Base-by-base conservation (phyloP, 495 filamentous ascomycete species). In the Staphylotrichum tortipilum region DNA sequence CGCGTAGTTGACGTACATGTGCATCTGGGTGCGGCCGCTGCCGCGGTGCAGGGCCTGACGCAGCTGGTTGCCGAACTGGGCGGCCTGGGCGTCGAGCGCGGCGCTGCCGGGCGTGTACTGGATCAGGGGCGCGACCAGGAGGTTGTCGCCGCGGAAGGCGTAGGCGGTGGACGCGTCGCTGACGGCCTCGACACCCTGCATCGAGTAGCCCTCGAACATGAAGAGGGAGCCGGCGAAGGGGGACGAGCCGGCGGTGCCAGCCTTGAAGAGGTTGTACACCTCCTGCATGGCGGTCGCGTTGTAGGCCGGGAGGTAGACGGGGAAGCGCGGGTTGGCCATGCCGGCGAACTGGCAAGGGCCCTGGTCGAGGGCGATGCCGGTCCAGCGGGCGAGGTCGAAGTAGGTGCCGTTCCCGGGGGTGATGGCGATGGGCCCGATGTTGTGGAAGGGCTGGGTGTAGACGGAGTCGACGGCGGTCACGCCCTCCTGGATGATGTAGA, bases 1-100 rank as follows among this genome's bases (percentile, higher is more conserved):
- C 0, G 80, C 80, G 61, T 84, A 83, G 56, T 83, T 84, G 37
- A 82, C 72, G 49, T 83, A 83, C 0, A 72, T 59, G 26, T 69
- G 61, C 44, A 76, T 40, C 26, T 74, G 53, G 4, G 51, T 28
- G 10, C 52, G 35, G 0, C 68, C 72, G 50, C 55, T 71, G 4
- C 56, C 73, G 6, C 69, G 38, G 23, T 57, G 55, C 3, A 79
- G 59, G 9, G 76, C 67, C 7, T 69, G 30, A 5, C 73, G 67
- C 11, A 78, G 55, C 53, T 59, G 60, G 35, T 62, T 61, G 1
- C 73, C 74, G 17, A 74, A n/a, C 18, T 60, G 41, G 8, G 49
- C 44, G 3, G 68, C 74, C 24, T 61, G 31, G 14, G 38, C 22
- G 34, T 72, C 69, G 6, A 55, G 33, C 33, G 68, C 67, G 21